Evolutionary conservation across 2,329 filamentous ascomycete species (phyloP), one percentile per base, ranked within the genome.

Genomic region (Aquanectria penicillioides): DNA sequence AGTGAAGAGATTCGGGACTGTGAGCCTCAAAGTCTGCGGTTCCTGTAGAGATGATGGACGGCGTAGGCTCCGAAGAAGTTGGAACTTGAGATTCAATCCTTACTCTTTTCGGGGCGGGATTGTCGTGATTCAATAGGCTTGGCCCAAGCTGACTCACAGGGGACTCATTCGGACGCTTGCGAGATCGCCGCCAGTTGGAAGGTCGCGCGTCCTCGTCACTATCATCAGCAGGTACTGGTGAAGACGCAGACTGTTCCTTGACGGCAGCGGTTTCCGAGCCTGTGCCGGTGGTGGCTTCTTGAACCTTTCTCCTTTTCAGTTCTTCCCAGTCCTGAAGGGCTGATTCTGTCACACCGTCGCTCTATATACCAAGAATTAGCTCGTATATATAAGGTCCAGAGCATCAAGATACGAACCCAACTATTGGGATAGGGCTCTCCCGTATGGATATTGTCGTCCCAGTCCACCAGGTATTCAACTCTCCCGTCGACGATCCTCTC

Each of bases 381-480:
- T 26, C 48, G 20, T 23, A 51, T 54, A 51, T 38, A 38, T 41
- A 55, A 20, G 36, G 15, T 43, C 48, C 49, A 44, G 20, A 33
- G 22, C 6, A 17, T n/a, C 23, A 55, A 41, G 33, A 64, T 65
- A 57, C 64, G 28, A 59, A 74, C 73, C 76, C 77, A 80, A 47
- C 71, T 70, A 22, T 74, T 71, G 23, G 57, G 23, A 57, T 74
- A 77, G 12, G 52, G 22, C 53, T 77, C 60, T 26, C 75, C 74
- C 3, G 75, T 75, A 4, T 57, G 49, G 18, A 47, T 22, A 47
- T 75, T 64, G 58, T 73, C 69, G 49, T 74, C 74, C 77, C 77
- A 80, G 53, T 77, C 73, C 12, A 80, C 73, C 15, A 78, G 60
- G 38, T 77, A 80, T 53, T 76, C 64, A 12, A 69, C 61, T 29